A percentile compares a stretch with the other conserved stretches of the same genome.
Evolutionary conservation across 2,329 filamentous ascomycete species (phyloP).

Genomic region (Simplicillium aogashimaense): DNA sequence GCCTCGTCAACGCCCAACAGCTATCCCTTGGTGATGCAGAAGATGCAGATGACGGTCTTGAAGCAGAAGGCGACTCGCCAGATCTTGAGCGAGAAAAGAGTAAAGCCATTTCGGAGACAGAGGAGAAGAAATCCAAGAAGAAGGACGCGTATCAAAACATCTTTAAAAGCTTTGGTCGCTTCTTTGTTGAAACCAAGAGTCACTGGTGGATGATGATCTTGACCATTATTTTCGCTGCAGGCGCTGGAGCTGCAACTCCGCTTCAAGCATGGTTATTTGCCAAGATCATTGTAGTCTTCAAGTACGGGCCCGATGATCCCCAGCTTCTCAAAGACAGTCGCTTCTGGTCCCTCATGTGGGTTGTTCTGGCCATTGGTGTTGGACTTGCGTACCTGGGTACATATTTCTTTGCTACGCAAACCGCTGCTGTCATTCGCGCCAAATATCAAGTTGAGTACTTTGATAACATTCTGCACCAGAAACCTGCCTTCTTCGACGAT

Average conservation of each 20-base stretch:
- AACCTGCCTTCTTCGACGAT: slow-evolving; percentile 50
- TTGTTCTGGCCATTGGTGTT: slow-evolving; percentile 42
- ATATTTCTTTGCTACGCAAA: slow-evolving; percentile 27
- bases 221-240: slow-evolving; percentile 35
- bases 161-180: slow-evolving; percentile 41
- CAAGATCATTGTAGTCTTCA: slow-evolving; percentile 40
- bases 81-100: slow-evolving; percentile 35
- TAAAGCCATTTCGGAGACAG: slow-evolving; percentile 24
- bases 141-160: slow-evolving; percentile 31
- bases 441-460: slow-evolving; percentile 53
- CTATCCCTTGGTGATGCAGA: slow-evolving; percentile 41
- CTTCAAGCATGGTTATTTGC: slow-evolving; percentile 47
- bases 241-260: slow-evolving; percentile 33
- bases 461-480: slow-evolving; percentile 47
- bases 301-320: slow-evolving; percentile 16
- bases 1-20: slow-evolving; percentile 55
- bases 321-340: slow-evolving; percentile 31
- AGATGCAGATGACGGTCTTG: slow-evolving; percentile 22
- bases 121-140: slow-evolving; percentile 16
- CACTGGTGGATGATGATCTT: slow-evolving; percentile 40
- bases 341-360: slow-evolving; percentile 60
- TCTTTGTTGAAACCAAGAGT: slow-evolving; percentile 45
- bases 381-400: slow-evolving; percentile 40
- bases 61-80: slow-evolving; percentile 27
- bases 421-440: slow-evolving; percentile 39